Percentiles rank a stretch among this genome's conserved stretches.
phyloP scores from a whole-genome alignment of 2,329 filamentous ascomycete genomes.

The Fusarium newnesense region DNA sequence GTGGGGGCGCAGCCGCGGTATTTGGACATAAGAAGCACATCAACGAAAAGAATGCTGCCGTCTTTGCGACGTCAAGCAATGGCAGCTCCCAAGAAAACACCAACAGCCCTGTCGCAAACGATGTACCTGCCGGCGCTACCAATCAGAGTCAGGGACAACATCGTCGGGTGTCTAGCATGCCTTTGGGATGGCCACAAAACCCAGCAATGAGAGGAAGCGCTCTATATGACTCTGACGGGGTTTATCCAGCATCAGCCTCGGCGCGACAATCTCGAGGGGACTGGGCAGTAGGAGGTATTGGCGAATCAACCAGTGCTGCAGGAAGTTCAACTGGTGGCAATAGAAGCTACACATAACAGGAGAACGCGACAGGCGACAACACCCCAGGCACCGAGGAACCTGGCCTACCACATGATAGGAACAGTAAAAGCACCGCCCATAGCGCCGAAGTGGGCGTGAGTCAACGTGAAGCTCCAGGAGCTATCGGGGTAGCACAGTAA shows the following conservation, averaged over 20 bases:
- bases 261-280: conserved; percentile 29
- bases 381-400: neutral
- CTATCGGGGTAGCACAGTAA: conserved; percentile 20
- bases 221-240: conserved; percentile 28
- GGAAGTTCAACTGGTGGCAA: conserved; percentile 11
- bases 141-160: conserved; percentile 34
- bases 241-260: conserved; percentile 24
- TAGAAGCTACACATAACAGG: neutral
- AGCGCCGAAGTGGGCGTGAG: neutral
- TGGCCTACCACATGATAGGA: neutral
- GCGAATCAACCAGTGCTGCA: conserved; percentile 18
- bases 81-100: conserved; percentile 35
- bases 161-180: conserved; percentile 50
- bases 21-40: conserved; percentile 30
- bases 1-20: conserved; percentile 36
- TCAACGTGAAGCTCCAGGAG: neutral
- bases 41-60: conserved; percentile 38
- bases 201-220: conserved; percentile 42
- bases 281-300: conserved; percentile 3
- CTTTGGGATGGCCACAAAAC: conserved; percentile 52
- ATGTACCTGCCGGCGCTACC: conserved; percentile 29
- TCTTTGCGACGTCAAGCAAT: conserved; percentile 28
- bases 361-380: neutral
- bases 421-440: neutral
- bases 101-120: conserved; percentile 25